phyloP scores from a whole-genome alignment of 768 basidiomycete species.

The Nevesoporus exiguus region DNA sequence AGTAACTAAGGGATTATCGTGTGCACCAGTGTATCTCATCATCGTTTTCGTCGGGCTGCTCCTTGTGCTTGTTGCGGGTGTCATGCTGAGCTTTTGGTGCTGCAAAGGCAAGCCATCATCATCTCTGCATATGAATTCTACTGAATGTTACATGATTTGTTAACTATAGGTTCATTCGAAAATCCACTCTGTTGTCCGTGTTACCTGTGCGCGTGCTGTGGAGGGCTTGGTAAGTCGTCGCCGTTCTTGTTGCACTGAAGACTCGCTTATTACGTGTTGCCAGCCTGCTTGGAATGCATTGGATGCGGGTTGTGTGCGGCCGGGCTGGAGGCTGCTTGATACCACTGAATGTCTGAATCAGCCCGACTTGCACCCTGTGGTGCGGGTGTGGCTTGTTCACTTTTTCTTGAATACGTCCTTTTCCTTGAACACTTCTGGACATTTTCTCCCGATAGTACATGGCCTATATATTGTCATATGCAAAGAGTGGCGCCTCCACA shows the following conservation, averaged over 20 bases:
- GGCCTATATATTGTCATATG: neutral
- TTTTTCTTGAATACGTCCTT: neutral
- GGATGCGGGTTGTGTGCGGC: constrained; percentile 67
- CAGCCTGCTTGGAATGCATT: constrained; percentile 66
- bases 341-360: neutral
- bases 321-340: constrained; percentile 30
- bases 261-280: constrained; percentile 1
- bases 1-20: neutral
- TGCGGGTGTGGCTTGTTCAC: neutral
- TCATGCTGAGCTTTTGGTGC: constrained; percentile 66
- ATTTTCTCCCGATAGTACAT: neutral
- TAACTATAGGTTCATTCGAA: constrained; percentile 45
- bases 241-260: neutral
- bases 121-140: neutral
- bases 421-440: neutral
- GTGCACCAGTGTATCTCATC: constrained; percentile 53
- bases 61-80: constrained; percentile 48
- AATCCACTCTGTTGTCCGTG: constrained; percentile 70
- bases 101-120: constrained; percentile 44
- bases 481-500: too few relatives aligned
- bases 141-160: neutral
- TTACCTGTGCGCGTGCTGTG: constrained; percentile 70
- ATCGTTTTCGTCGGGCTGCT: constrained; percentile 62
- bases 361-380: neutral
- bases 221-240: constrained; percentile 52